Evolutionary conservation across 2,329 filamentous ascomycete genomes (phyloP).

Genomic region (Nemania sp.): DNA sequence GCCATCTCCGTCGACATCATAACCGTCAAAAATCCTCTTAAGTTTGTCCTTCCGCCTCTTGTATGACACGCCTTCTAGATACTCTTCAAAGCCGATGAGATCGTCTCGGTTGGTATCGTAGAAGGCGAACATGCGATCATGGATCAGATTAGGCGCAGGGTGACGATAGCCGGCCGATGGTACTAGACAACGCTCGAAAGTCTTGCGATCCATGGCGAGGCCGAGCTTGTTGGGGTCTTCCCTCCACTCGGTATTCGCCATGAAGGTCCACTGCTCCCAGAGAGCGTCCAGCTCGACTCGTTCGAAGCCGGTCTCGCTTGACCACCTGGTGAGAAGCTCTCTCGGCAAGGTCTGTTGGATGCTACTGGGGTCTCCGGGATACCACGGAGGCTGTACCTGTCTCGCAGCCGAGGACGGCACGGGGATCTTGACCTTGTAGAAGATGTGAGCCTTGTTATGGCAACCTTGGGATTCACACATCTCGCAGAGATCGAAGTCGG

Average conservation of each 20-base stretch:
- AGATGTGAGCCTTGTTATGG: constrained; percentile 90
- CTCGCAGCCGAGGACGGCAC: constrained; percentile 82
- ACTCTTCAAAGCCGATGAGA: constrained; percentile 90
- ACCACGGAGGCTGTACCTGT: constrained; percentile 82
- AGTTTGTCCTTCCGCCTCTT: constrained; percentile 71
- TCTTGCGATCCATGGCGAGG: constrained; percentile 87
- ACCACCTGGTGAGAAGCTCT: constrained; percentile 68
- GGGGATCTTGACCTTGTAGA: constrained; percentile 93
- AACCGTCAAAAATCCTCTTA: constrained; percentile 79
- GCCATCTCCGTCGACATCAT: constrained; percentile 88
- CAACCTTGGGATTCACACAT: constrained; percentile 80
- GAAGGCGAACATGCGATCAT: constrained; percentile 95
- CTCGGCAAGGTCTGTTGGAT: constrained; percentile 70
- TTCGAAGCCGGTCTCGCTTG: constrained; percentile 77
- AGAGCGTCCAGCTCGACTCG: constrained; percentile 87
- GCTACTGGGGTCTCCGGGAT: constrained; percentile 81
- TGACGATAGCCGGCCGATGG: constrained; percentile 81
- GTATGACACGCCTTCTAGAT: constrained; percentile 79
- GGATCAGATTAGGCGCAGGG: constrained; percentile 83
- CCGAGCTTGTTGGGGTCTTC: constrained; percentile 77
- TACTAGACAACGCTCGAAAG: constrained; percentile 88
- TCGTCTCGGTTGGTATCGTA: constrained; percentile 91
- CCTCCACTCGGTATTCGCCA: constrained; percentile 83
- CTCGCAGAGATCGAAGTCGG: constrained; percentile 95
- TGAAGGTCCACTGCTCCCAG: constrained; percentile 96